These are phyloP conservation scores for Melanogaster broomeanus DNA, from an alignment of 768 basidiomycete species.

Conservation along the genomic window DNA sequence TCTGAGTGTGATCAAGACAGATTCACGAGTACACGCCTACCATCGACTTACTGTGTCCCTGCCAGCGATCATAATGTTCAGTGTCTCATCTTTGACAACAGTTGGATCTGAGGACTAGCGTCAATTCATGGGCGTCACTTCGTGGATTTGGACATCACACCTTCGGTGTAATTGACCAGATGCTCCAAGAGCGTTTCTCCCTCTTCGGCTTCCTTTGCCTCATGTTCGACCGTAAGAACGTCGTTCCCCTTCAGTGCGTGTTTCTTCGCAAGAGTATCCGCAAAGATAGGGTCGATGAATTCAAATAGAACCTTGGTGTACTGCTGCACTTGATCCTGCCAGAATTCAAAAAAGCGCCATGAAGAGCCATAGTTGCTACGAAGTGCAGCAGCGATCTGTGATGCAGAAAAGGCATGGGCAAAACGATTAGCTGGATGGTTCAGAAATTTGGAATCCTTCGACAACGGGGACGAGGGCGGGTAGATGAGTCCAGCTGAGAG, in stretches of 20 bases:
- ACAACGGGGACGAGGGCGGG: slow-evolving; percentile 32
- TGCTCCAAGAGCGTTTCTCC: slow-evolving; percentile 32
- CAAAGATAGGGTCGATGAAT: slow-evolving; percentile 56
- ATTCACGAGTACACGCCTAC: too few species aligned
- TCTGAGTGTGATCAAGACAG: too few species aligned
- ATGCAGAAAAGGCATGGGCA: slow-evolving; percentile 49
- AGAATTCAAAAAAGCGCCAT: slow-evolving; percentile 58
- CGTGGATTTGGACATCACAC: too few species aligned
- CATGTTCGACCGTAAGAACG: slow-evolving; percentile 16
- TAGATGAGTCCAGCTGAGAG: slow-evolving; percentile 51
- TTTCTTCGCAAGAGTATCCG: slow-evolving; percentile 46
- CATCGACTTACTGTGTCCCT: slow-evolving; percentile 40
- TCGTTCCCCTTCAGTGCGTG: slow-evolving; percentile 20
- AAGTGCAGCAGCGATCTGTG: slow-evolving; percentile 42
- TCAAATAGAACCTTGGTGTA: slow-evolving; percentile 49
- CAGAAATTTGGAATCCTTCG: slow-evolving; percentile 7
- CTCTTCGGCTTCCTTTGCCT: slow-evolving; percentile 12
- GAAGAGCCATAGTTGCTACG: slow-evolving; percentile 42
- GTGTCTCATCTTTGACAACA: slow-evolving; percentile 35
- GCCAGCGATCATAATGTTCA: slow-evolving; percentile 40
- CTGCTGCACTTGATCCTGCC: slow-evolving; percentile 45
- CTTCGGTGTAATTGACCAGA: slow-evolving; percentile 32
- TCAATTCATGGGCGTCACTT: too few species aligned
- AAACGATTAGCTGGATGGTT: slow-evolving; percentile 44
- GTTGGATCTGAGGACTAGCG: slow-evolving; percentile 22